A percentile compares a stretch with the other conserved stretches of the same genome.
phyloP scores from a whole-genome alignment of 1,284 basidiomycete genomes.

The Irpex sp. region DNA sequence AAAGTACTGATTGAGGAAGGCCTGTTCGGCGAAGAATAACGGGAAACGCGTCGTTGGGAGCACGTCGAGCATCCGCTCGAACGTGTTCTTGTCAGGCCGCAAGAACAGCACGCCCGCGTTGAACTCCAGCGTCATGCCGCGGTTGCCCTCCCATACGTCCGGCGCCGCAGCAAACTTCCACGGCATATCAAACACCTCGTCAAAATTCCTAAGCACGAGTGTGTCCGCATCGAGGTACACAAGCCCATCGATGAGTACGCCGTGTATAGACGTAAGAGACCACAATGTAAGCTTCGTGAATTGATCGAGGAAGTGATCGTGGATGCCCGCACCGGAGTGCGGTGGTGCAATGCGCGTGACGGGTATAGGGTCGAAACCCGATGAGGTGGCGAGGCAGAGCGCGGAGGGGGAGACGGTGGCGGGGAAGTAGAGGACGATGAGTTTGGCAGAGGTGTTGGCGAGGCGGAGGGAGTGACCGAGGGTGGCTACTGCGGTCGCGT shows the following conservation, averaged over 20 bases:
- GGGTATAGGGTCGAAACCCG: slow-evolving; percentile 36
- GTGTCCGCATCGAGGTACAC: slow-evolving; percentile 43
- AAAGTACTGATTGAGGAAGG: slow-evolving; percentile 43
- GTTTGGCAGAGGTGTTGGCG: slow-evolving; percentile 31
- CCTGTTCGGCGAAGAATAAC: slow-evolving; percentile 37
- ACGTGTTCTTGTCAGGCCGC: slow-evolving; percentile 29
- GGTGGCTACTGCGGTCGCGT: slow-evolving; percentile 35
- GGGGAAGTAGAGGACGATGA: slow-evolving; percentile 37
- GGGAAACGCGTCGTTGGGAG: slow-evolving; percentile 34
- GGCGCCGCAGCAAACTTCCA: slow-evolving; percentile 42
- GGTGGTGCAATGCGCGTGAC: slow-evolving; percentile 39
- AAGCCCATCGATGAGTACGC: slow-evolving; percentile 25
- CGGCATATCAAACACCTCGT: slow-evolving; percentile 42
- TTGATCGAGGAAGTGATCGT: slow-evolving; percentile 37
- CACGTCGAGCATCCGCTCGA: slow-evolving; percentile 33
- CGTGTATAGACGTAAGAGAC: slow-evolving; percentile 29
- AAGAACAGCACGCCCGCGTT: slow-evolving; percentile 42
- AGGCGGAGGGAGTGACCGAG: slow-evolving; percentile 36
- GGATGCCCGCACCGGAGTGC: slow-evolving; percentile 30
- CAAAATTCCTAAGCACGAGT: slow-evolving; percentile 38
- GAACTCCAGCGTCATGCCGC: slow-evolving; percentile 36
- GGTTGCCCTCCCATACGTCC: slow-evolving; percentile 32
- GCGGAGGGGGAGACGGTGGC: slow-evolving; percentile 34
- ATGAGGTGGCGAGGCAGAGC: slow-evolving; percentile 36
- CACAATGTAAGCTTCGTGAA: slow-evolving; percentile 44